Conservation (phyloP, 108 stramenopile species). For the Skeletonema potamos region DNA sequence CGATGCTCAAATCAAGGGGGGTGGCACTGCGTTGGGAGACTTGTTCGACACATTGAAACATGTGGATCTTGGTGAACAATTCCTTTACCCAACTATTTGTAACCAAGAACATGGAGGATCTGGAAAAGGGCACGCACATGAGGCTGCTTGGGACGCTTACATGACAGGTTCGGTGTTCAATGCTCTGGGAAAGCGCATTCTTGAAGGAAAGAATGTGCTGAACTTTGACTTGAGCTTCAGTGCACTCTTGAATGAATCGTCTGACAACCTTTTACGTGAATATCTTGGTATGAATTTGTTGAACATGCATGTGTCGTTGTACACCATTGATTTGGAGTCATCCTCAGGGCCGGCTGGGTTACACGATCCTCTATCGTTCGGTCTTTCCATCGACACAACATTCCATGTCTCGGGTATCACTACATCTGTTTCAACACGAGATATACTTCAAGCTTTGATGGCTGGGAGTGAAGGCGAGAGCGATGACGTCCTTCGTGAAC, state of each 20-base stretch:
- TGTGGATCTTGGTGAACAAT: constrained; percentile 14
- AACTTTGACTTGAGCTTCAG: constrained; percentile 15
- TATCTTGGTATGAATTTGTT: constrained; percentile 67
- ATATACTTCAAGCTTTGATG: constrained; percentile 60
- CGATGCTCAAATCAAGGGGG: constrained; percentile 47
- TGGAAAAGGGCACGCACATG: constrained; percentile 53
- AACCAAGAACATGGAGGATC: constrained; percentile 22
- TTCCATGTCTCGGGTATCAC: constrained; percentile 67
- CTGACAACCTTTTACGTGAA: constrained; percentile 26
- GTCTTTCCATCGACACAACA: constrained; percentile 53
- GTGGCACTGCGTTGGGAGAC: constrained; percentile 49
- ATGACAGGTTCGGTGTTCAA: constrained; percentile 64
- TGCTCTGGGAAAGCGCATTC: constrained; percentile 20
- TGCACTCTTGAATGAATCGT: constrained; percentile 24
- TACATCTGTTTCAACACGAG: constrained; percentile 64
- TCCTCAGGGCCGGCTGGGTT: constrained; percentile 33
- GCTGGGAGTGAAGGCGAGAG: constrained; percentile 17
- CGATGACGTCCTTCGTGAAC: constrained; percentile 40
- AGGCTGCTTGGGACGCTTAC: constrained; percentile 79
- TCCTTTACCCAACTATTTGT: constrained; percentile 5
- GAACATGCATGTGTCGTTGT: constrained; percentile 62
- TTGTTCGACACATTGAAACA: constrained; percentile 33
- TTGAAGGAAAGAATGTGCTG: constrained; percentile 14
- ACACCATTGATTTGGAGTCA: constrained; percentile 77
- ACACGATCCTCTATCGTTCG: constrained; percentile 59